A percentile compares a stretch with the other conserved stretches of the same genome.
Conservation (phyloP, 2,329 filamentous ascomycete species). For the Pseudocercospora vitis region DNA sequence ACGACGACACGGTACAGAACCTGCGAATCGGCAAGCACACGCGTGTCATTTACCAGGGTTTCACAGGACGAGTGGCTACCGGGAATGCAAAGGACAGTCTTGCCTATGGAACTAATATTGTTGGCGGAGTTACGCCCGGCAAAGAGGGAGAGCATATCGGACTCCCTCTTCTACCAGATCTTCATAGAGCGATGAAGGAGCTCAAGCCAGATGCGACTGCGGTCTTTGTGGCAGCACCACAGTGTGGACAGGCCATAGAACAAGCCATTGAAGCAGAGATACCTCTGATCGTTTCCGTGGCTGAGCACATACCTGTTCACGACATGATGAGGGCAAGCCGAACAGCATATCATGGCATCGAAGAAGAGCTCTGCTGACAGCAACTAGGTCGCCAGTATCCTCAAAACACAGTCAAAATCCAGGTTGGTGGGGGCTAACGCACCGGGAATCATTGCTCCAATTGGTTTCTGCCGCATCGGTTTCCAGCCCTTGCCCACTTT, state of each 20-base stretch:
- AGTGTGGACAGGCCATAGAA: slow-evolving; percentile 71
- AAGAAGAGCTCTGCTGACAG: slow-evolving; percentile 8
- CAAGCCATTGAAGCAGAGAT: slow-evolving; percentile 79
- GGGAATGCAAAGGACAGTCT: slow-evolving; percentile 74
- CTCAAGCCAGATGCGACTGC: slow-evolving; percentile 75
- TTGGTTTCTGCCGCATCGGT: slow-evolving; percentile 68
- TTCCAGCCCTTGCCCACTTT: slow-evolving; percentile 78
- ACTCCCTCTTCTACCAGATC: slow-evolving; percentile 68
- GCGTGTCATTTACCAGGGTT: slow-evolving; percentile 68
- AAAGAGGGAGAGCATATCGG: slow-evolving; percentile 70
- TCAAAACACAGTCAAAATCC: slow-evolving; percentile 69
- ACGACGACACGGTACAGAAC: slow-evolving; percentile 64
- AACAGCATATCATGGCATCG: neutral
- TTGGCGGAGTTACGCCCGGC: slow-evolving; percentile 73
- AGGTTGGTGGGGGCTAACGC: slow-evolving; percentile 78
- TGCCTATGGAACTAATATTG: slow-evolving; percentile 75
- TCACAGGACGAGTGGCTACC: slow-evolving; percentile 69
- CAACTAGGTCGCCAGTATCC: slow-evolving; percentile 63
- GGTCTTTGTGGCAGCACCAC: slow-evolving; percentile 75
- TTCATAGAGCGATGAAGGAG: slow-evolving; percentile 66
- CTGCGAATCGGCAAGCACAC: slow-evolving; percentile 67
- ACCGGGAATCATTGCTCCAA: slow-evolving; percentile 74
- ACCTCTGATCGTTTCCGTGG: slow-evolving; percentile 73
- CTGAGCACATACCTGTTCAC: slow-evolving; percentile 76
- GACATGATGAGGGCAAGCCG: slow-evolving; percentile 67